phyloP scores from a whole-genome alignment of 345 rosid species.

The Murraya paniculata region DNA sequence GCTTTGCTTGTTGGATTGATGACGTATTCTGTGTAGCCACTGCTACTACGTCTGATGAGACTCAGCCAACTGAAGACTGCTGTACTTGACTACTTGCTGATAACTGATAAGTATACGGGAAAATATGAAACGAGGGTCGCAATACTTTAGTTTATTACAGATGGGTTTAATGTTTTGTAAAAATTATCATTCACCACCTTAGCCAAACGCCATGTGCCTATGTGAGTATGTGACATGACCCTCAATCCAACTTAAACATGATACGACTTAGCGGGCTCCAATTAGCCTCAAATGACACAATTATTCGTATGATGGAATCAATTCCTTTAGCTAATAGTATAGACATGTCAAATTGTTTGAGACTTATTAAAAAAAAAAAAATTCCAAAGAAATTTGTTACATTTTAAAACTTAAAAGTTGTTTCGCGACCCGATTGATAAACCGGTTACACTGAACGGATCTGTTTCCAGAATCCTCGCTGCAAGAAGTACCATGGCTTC shows the following conservation, averaged over 20 bases:
- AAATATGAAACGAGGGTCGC: background rate
- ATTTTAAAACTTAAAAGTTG: too few relatives aligned
- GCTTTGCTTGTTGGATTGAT: background rate
- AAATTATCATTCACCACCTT: background rate
- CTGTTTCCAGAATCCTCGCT: too few relatives aligned
- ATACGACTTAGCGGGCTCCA: background rate
- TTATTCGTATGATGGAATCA: too few relatives aligned
- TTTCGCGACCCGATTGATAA: too few relatives aligned
- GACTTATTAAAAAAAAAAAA: too few relatives aligned
- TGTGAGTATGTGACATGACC: too few relatives aligned
- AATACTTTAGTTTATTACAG: background rate
- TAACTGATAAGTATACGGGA: background rate
- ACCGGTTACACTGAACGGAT: too few relatives aligned
- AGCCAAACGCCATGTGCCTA: background rate
- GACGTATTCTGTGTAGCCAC: background rate
- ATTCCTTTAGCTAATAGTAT: too few relatives aligned
- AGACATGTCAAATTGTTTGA: too few relatives aligned
- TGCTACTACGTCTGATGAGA: background rate
- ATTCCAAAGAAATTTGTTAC: too few relatives aligned
- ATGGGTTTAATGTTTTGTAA: background rate
- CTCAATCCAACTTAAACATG: background rate
- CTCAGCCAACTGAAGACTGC: background rate
- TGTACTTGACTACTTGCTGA: background rate
- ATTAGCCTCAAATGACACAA: too few relatives aligned
- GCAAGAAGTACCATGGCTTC: background rate